phyloP scores from a whole-genome alignment of 169 alveolate genomes.

The Theileria annulata region DNA sequence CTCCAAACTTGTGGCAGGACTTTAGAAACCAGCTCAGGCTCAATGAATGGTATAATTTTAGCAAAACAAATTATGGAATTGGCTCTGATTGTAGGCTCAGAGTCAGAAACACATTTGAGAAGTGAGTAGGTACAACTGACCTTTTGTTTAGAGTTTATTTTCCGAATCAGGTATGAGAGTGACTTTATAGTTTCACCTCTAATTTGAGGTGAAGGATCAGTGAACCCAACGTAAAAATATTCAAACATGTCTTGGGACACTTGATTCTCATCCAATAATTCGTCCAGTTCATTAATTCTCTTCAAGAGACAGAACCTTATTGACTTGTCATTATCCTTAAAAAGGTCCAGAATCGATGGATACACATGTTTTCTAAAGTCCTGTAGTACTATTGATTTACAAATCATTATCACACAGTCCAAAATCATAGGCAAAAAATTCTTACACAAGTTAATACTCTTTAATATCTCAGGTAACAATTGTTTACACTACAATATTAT shows the following conservation, averaged over 20 bases:
- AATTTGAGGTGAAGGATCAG: constrained; percentile 68
- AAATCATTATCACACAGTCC: constrained; percentile 55
- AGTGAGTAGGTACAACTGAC: constrained; percentile 39
- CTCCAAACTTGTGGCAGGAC: constrained; percentile 72
- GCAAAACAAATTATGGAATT: constrained; percentile 77
- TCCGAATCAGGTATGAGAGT: constrained; percentile 66
- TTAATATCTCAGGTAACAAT: constrained; percentile 54
- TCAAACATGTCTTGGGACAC: constrained; percentile 57
- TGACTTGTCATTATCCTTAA: constrained; percentile 56
- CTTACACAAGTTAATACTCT: constrained; percentile 49
- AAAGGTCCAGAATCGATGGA: constrained; percentile 41
- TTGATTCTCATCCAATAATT: constrained; percentile 45
- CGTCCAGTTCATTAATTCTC: constrained; percentile 57
- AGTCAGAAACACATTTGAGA: constrained; percentile 66
- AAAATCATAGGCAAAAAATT: constrained; percentile 44
- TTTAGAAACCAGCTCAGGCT: constrained; percentile 61
- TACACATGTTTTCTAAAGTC: constrained; percentile 59
- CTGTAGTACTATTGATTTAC: constrained; percentile 51
- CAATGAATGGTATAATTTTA: constrained; percentile 68
- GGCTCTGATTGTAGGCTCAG: constrained; percentile 67
- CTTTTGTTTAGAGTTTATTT: constrained; percentile 61
- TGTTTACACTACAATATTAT: constrained; percentile 53
- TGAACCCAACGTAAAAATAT: constrained; percentile 59
- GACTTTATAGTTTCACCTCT: constrained; percentile 73
- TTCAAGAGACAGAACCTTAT: constrained; percentile 57